Conservation (phyloP, 2,329 filamentous ascomycete species). For the Chaetomium strumarium region DNA sequence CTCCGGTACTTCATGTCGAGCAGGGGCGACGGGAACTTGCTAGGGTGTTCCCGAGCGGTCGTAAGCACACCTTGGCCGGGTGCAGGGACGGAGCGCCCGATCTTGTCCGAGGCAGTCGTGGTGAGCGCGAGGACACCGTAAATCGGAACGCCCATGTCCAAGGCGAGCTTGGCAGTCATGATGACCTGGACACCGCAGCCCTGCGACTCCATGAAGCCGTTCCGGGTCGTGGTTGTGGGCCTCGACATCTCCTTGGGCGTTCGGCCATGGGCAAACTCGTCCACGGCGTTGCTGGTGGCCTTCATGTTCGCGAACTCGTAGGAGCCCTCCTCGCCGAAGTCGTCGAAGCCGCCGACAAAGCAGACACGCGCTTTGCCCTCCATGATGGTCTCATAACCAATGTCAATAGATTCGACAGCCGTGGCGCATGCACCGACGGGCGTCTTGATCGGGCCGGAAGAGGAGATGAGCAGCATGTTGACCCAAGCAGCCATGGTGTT, state of each 20-base stretch:
- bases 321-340: constrained; percentile 98
- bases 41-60: constrained; percentile 81
- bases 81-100: constrained; percentile 92
- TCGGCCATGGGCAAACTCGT: constrained; percentile 91
- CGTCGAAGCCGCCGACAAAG: constrained; percentile 97
- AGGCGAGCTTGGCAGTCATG: constrained; percentile 91
- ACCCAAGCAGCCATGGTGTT: constrained; percentile 99
- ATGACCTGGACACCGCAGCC: constrained; percentile 97
- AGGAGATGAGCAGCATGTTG: constrained; percentile 97
- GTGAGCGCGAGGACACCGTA: constrained; percentile 91
- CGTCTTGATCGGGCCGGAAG: constrained; percentile 96
- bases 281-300: constrained; percentile 94
- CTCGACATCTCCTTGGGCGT: constrained; percentile 97
- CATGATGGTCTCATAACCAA: constrained; percentile 96
- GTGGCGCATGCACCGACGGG: constrained; percentile 97
- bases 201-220: constrained; percentile 99
- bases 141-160: constrained; percentile 98
- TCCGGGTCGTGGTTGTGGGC: constrained; percentile 91
- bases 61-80: constrained; percentile 96
- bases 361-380: constrained; percentile 97
- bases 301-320: constrained; percentile 99
- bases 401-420: constrained; percentile 93
- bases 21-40: constrained; percentile 91
- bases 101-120: constrained; percentile 97
- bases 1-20: constrained; percentile 97